Evolutionary conservation across 2,329 filamentous ascomycete species (phyloP), one percentile per base, ranked within the genome.

Genomic region (Podosphaera xanthii): DNA sequence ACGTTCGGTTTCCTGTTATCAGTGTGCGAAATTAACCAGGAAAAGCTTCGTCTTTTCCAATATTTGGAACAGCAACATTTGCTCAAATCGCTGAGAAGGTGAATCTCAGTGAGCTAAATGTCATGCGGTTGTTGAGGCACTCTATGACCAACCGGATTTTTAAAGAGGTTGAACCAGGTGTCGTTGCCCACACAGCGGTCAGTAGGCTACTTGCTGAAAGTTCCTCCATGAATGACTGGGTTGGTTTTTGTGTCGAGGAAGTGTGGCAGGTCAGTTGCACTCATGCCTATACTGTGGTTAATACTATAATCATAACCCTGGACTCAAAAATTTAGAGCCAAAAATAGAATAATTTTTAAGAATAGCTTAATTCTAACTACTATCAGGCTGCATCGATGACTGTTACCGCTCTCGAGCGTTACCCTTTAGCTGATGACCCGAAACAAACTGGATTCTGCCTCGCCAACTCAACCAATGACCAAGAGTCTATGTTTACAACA

Each of bases 101-200:
- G 0, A 63, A 70, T 0, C 66, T 79, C 31, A 74, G 77, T 62
- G 69, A 73, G 35, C 70, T 74, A 62, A 78, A 78, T 64, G 70
- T 79, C 22, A 72, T 73, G 10, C 74, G 77, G 53, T 69, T 77
- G 5, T 67, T 79, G 35, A 76, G 79, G 6, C 74, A 80, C 66
- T 77, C 75, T 46, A 81, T 81, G 73, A 80, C 77, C 10, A 77
- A 75, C 62, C 70, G 72, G 9, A 72, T 82, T 60, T 81, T 83
- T 68, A 65, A 69, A 50, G 79, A 82, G 63, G 73, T 75, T 0
- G 66, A 67, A 4, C 74, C 76, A 0, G 75, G 75, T 0, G 61
- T 72, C 2, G 74, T 82, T 61, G 74, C 74, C 7, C 80, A 83
- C 65, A 80, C 77, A 1, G 75, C 76, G 0, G 72, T 74, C 1